phyloP scores from a whole-genome alignment of 2,329 filamentous ascomycete species.

The Xylariaceae sp. region DNA sequence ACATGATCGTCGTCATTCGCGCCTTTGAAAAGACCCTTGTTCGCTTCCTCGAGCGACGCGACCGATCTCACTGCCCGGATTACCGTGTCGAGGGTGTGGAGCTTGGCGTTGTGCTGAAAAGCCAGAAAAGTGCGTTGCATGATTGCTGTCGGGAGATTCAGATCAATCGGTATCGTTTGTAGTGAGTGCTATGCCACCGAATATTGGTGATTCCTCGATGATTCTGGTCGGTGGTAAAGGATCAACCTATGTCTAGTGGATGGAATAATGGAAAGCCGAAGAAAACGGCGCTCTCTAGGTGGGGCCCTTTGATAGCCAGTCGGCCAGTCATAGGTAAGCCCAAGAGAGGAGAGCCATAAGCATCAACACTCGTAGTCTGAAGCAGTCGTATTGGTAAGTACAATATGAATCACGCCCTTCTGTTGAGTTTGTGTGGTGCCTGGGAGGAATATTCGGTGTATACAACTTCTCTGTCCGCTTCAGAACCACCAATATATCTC shows the following conservation, averaged over 20 bases:
- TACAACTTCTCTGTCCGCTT: neutral
- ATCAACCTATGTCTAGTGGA: neutral
- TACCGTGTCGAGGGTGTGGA: conserved; percentile 28
- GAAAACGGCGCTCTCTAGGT: conserved; percentile 15
- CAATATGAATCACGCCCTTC: neutral
- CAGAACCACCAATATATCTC: neutral
- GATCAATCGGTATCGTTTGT: neutral
- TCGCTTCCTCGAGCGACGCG: conserved; percentile 43
- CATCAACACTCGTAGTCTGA: neutral
- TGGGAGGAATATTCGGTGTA: neutral
- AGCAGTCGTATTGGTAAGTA: neutral
- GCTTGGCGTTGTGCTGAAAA: conserved; percentile 32
- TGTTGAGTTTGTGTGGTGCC: neutral
- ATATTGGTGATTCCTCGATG: neutral
- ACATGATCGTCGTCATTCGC: conserved; percentile 46
- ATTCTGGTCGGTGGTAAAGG: neutral
- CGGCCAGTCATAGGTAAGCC: conserved; percentile 12
- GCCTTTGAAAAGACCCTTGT: conserved; percentile 54
- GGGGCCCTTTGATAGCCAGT: conserved; percentile 9
- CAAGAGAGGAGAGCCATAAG: neutral
- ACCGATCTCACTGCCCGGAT: conserved; percentile 44
- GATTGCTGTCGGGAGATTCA: neutral
- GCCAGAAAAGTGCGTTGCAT: conserved; percentile 40
- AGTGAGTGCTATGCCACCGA: neutral
- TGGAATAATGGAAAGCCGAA: conserved; percentile 7